Base-by-base conservation (phyloP, 179 eudicot genomes). In the Patellifolia procumbens region DNA sequence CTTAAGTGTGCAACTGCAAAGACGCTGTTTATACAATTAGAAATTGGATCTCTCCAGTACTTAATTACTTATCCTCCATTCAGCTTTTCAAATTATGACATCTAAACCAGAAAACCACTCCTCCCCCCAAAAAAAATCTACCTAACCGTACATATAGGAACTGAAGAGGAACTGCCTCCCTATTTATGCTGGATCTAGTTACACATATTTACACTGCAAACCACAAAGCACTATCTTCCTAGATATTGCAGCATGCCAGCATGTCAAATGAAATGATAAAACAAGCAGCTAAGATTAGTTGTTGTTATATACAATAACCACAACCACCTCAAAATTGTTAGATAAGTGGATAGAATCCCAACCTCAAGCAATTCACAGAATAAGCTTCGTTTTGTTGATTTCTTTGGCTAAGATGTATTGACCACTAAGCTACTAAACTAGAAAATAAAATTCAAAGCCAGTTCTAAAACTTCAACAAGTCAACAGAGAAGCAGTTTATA, bases 361-460 rank as follows among this genome's bases (percentile, higher is more conserved):
- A 29, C 4, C 35, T 46, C 17, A 42, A 3, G 56, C 24, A 31
- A 70, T 24, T 37, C 32, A 46, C 56, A 32, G 52, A 9, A 17
- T 65, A 6, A 34, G 7, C 46, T n/a, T 39, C 26, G 9, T 11
- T 4, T 12, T 75, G 15, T 15, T 13, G 34, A 20, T 55, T 32
- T 31, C 22, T 6, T 74, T 75, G 48, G 45, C 28, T 29, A 32
- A 70, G 13, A 61, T 43, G 13, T 28, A 65, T 28, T 43, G 11
- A 62, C 22, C 68, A 68, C 55, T 17, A 60, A 46, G 5, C 32
- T 32, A n/a, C 15, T 68, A 13, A 51, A 63, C 65, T 37, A 35
- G 53, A 75, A n/a, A 59, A 63, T 32, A 59, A 73, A 24, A 48
- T 46, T 31, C 9, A 28, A 43, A 35, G 64, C 60, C 78, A 26